A percentile compares a stretch with the other conserved stretches of the same genome.
These are phyloP conservation scores for Jacaranda mimosifolia DNA, from an alignment of 257 asterid species.

Conservation along the genomic window DNA sequence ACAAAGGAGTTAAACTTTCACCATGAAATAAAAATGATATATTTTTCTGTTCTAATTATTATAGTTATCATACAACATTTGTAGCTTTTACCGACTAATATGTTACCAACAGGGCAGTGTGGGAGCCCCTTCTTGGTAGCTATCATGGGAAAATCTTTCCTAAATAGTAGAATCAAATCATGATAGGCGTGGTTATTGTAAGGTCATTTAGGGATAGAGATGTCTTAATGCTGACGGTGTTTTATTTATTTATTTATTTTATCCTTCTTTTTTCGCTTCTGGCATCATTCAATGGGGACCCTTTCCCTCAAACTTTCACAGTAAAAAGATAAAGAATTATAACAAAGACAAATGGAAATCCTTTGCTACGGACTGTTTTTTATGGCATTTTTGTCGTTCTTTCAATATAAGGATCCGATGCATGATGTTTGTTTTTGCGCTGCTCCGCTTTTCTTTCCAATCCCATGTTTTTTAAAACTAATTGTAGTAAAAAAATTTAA, in stretches of 20 bases:
- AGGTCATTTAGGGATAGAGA: slow-evolving; percentile 11
- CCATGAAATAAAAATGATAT: not conserved
- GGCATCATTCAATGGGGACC: slow-evolving; percentile 26
- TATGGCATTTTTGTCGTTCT: slow-evolving; percentile 28
- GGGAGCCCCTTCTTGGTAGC: not conserved
- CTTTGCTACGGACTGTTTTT: not conserved
- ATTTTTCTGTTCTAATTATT: not conserved
- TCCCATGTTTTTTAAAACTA: not conserved
- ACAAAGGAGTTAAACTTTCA: slow-evolving; percentile 36
- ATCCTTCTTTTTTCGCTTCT: not conserved
- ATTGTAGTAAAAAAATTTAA: too few species aligned
- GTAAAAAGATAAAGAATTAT: not conserved
- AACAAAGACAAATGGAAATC: slow-evolving; percentile 17
- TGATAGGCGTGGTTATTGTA: slow-evolving; percentile 34
- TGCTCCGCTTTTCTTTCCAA: not conserved
- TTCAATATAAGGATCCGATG: slow-evolving; percentile 38
- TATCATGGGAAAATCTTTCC: not conserved
- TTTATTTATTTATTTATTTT: not conserved
- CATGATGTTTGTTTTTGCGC: not conserved
- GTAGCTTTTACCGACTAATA: not conserved
- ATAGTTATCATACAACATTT: not conserved
- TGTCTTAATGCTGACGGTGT: slow-evolving; percentile 20
- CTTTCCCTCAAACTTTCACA: slow-evolving; percentile 4
- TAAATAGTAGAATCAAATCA: slow-evolving; percentile 20
- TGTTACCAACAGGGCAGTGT: too few species aligned